These are phyloP conservation scores for Bassia scoparia DNA, from an alignment of 148 eudicot genomes.

Conservation along the genomic window DNA sequence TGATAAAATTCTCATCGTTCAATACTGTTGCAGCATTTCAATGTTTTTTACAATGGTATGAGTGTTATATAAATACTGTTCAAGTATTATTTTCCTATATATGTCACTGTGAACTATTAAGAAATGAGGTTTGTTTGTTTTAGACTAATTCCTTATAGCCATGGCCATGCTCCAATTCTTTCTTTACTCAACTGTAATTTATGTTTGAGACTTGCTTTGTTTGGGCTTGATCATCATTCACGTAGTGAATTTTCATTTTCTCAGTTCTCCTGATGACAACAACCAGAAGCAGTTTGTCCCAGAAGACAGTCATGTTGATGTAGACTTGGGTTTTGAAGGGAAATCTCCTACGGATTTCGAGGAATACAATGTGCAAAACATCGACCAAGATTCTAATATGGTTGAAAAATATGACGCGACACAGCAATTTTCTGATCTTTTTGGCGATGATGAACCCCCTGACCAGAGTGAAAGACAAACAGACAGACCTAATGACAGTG, in stretches of 20 bases:
- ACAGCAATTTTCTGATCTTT: constrained; percentile 46
- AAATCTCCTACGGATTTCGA: constrained; percentile 37
- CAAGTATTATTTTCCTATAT: neutral
- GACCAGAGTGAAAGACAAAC: constrained; percentile 49
- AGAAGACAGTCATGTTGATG: constrained; percentile 36
- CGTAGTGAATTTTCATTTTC: constrained; percentile 19
- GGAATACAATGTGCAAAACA: constrained; percentile 35
- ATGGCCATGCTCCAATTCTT: neutral
- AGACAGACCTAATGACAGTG: constrained; percentile 59
- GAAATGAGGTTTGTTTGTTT: neutral
- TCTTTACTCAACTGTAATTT: neutral
- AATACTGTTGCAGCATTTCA: neutral
- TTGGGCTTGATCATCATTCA: neutral
- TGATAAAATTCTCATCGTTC: neutral
- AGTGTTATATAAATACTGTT: neutral
- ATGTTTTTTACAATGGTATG: neutral
- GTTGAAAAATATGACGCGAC: constrained; percentile 47
- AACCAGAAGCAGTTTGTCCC: constrained; percentile 37
- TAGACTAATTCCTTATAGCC: no score
- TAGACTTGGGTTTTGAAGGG: constrained; percentile 25
- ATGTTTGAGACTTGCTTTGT: neutral
- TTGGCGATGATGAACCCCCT: constrained; percentile 60
- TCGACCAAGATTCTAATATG: constrained; percentile 41
- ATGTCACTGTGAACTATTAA: neutral
- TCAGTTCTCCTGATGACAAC: constrained; percentile 67